These are phyloP conservation scores for Fusarium illudens DNA, from an alignment of 2,329 filamentous ascomycete species.

Conservation along the genomic window DNA sequence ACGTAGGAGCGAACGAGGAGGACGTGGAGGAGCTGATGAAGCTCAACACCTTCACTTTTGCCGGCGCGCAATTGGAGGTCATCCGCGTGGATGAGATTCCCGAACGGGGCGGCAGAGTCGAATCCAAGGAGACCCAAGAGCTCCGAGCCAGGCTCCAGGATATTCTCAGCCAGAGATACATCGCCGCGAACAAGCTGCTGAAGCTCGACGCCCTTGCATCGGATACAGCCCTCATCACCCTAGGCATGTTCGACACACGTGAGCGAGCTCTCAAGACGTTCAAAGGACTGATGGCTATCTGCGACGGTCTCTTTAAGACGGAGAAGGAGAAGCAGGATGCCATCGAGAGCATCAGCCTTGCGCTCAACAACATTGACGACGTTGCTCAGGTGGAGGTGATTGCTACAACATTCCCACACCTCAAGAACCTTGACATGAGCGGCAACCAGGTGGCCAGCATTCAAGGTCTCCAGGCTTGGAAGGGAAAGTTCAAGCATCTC, in stretches of 20 bases:
- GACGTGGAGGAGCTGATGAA: constrained; percentile 72
- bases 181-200: constrained; percentile 75
- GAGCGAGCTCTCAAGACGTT: constrained; percentile 87
- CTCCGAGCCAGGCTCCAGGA: constrained; percentile 73
- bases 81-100: constrained; percentile 57
- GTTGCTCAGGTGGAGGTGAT: constrained; percentile 77
- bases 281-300: constrained; percentile 88
- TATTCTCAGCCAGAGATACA: constrained; percentile 80
- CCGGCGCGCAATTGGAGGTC: constrained; percentile 68
- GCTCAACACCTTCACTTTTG: constrained; percentile 74
- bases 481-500: constrained; percentile 78
- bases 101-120: constrained; percentile 48
- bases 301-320: constrained; percentile 78
- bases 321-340: constrained; percentile 76
- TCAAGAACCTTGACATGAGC: constrained; percentile 89
- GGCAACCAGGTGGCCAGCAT: constrained; percentile 79
- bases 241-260: constrained; percentile 78
- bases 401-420: constrained; percentile 80
- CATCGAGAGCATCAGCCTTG: constrained; percentile 82
- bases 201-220: constrained; percentile 80
- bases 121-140: constrained; percentile 64
- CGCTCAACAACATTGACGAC: constrained; percentile 79
- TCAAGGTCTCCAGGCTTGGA: constrained; percentile 77
- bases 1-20: constrained; percentile 71
- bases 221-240: constrained; percentile 74